Percentiles rank a stretch among this genome's conserved stretches.
phyloP scores from a whole-genome alignment of 1,284 basidiomycete species.

The Puccinia sorghi region DNA sequence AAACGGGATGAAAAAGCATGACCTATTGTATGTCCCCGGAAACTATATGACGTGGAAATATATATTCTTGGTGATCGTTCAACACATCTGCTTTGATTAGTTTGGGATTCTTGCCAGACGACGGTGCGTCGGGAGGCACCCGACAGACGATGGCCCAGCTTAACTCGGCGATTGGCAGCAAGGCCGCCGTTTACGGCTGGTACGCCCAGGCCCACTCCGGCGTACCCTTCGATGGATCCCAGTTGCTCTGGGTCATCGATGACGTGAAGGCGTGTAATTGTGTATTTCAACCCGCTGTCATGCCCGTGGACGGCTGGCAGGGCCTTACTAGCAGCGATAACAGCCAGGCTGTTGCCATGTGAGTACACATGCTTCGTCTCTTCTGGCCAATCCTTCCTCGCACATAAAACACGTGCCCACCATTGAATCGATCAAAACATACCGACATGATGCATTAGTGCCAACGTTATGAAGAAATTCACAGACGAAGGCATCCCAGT shows the following conservation, averaged over 20 bases:
- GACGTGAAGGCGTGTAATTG: slow-evolving; percentile 57
- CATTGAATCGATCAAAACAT: not conserved
- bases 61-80: too few species aligned
- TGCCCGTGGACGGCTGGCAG: slow-evolving; percentile 54
- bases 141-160: slow-evolving; percentile 56
- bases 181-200: slow-evolving; percentile 55
- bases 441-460: not conserved
- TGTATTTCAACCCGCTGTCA: slow-evolving; percentile 58
- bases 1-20: slow-evolving; percentile 21
- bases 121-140: slow-evolving; percentile 52
- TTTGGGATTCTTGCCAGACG: slow-evolving; percentile 43
- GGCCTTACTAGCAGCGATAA: slow-evolving; percentile 55
- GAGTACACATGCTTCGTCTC: not conserved
- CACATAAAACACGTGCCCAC: too few species aligned
- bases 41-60: not conserved
- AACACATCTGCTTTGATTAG: not conserved
- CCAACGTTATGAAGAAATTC: slow-evolving; percentile 58
- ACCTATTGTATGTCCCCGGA: not conserved
- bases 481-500: slow-evolving; percentile 59
- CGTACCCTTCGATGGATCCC: slow-evolving; percentile 57
- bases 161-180: slow-evolving; percentile 53
- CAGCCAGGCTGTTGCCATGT: slow-evolving; percentile 55
- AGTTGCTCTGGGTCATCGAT: slow-evolving; percentile 56
- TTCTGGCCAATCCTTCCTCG: not conserved
- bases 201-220: slow-evolving; percentile 58